Evolutionary conservation across 148 eudicot genomes (phyloP), one percentile per base, ranked within the genome.

Genomic region (Agrostemma githago): DNA sequence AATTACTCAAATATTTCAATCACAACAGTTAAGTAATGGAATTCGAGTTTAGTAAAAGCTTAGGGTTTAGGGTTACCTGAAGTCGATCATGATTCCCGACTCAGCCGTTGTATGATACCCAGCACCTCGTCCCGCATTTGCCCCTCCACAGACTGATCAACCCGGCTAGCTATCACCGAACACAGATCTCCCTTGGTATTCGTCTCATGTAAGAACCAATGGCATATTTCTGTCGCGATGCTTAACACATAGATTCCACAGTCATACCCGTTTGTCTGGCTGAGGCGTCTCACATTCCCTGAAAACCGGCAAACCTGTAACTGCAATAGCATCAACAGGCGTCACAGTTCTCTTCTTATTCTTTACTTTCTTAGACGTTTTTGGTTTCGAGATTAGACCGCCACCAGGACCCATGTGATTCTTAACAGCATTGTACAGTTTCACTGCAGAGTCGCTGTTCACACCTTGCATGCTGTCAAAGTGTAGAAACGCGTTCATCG

Each of bases 191-290:
- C 14, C 21, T 60, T 60, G 11, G 15, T 43, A 34, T 59, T 21
- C 46, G 38, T 46, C 1, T 8, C 56, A 21, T n/a, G 63, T 43
- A 15, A 57, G 26, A 21, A 75, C 16, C 66, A 43, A 21, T 69
- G 46, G 59, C 17, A 68, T 5, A 76, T 58, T 26, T 37, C 73
- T 64, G 21, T 69, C 10, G 79, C 73, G 56, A 60, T 76, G 65
- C 68, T 61, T 43, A 76, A 20, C 3, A 76, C 73, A 59, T 69
- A 76, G 41, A 76, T 38, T 17, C 79, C 73, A 39, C 79, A 76
- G 71, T 76, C 73, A 53, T 76, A 76, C 17, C 73, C 73, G 61
- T 76, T 76, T 60, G 79, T 41, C 20, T 76, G 73, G 73, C 61
- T 76, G 73, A 44, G 79, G 73, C 51, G 67, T 44, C 51, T 42